Conservation (phyloP, 139 green algal species). For the Chlorella vulgaris region DNA sequence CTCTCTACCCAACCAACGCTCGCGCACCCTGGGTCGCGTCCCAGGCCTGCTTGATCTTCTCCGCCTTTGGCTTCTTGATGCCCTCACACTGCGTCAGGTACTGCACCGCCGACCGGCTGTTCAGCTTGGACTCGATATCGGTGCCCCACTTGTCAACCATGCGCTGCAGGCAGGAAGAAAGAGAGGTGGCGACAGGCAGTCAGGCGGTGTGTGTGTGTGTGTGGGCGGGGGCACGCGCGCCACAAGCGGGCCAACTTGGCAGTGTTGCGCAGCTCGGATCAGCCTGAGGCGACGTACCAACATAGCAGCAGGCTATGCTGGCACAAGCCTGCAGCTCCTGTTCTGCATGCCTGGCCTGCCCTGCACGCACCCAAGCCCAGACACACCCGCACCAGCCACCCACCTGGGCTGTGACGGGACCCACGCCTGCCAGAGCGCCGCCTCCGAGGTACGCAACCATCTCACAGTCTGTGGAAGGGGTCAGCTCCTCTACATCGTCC, state of each 20-base stretch:
- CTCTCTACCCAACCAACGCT: neutral
- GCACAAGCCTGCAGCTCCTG: too few relatives aligned
- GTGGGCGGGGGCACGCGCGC: too few relatives aligned
- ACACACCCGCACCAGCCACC: neutral
- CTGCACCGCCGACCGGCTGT: conserved; percentile 35
- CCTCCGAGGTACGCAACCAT: conserved; percentile 48
- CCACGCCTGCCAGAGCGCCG: conserved; percentile 48
- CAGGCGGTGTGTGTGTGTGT: neutral
- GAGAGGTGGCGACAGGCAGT: neutral
- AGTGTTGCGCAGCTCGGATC: too few relatives aligned
- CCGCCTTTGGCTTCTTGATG: conserved; percentile 27
- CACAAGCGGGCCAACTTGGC: too few relatives aligned
- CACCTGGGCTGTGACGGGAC: conserved; percentile 39
- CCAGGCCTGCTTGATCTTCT: conserved; percentile 45
- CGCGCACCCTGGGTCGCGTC: conserved; percentile 33
- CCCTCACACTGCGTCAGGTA: conserved; percentile 23
- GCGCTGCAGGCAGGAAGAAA: neutral
- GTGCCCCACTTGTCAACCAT: conserved; percentile 40
- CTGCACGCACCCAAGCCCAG: too few relatives aligned
- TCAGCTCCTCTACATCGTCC: conserved; percentile 9
- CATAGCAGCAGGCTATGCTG: too few relatives aligned
- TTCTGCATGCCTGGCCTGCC: too few relatives aligned
- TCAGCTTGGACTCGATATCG: conserved; percentile 39
- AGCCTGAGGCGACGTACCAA: too few relatives aligned
- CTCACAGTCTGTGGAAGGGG: conserved; percentile 8